Evolutionary conservation across 208 protist species (phyloP).

Genomic region (Trypanosoma cruzi): DNA sequence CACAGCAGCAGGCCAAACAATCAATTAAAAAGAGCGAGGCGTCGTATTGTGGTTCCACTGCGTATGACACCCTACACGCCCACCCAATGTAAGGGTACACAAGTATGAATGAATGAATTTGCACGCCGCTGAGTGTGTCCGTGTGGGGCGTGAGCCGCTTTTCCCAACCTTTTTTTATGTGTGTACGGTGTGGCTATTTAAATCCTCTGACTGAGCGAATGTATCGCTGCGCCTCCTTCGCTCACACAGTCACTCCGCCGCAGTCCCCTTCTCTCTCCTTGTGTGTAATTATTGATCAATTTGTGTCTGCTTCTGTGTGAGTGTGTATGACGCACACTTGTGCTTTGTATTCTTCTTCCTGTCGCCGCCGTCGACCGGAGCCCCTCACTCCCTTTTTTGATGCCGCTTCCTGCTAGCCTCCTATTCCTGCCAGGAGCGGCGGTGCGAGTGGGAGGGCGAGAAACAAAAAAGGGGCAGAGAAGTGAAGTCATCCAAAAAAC

Average conservation of each 20-base stretch:
- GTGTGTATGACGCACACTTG: background rate
- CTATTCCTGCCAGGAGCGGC: background rate
- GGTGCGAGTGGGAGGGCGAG: background rate
- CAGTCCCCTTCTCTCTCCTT: too few relatives aligned
- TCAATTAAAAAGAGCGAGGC: too few relatives aligned
- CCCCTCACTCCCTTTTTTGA: background rate
- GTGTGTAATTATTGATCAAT: background rate
- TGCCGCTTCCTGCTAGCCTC: background rate
- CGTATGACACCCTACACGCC: too few relatives aligned
- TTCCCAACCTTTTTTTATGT: background rate
- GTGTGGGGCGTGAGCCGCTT: background rate
- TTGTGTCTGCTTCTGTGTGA: background rate
- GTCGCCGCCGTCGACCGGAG: background rate
- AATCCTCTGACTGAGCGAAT: background rate
- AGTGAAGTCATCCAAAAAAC: background rate
- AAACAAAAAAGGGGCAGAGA: constrained; percentile 9
- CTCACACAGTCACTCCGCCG: background rate
- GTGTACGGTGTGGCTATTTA: too few relatives aligned
- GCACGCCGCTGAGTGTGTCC: background rate
- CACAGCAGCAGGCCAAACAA: background rate
- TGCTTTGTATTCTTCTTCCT: background rate
- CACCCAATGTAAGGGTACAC: background rate
- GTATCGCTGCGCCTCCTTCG: too few relatives aligned
- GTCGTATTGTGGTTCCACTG: too few relatives aligned
- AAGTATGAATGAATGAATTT: background rate